Evolutionary conservation across 768 basidiomycete genomes (phyloP).

Genomic region (Imleria badia): DNA sequence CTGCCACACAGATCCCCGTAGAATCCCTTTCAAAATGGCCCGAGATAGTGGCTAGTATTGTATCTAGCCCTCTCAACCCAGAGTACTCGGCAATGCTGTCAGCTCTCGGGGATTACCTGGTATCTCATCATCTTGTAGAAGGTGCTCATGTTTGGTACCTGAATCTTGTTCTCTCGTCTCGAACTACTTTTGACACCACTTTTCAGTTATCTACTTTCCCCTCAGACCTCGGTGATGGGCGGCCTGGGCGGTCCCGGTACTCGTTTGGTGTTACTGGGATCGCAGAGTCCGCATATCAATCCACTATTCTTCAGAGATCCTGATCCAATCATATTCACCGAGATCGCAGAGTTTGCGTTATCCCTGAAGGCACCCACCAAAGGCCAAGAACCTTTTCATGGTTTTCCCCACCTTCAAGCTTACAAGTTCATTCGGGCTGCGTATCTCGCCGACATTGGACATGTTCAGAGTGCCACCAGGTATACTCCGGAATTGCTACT

Average conservation of each 20-base stretch:
- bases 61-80: constrained; percentile 63
- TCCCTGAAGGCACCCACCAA: constrained; percentile 71
- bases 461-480: constrained; percentile 75
- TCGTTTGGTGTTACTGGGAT: constrained; percentile 74
- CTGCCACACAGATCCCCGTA: constrained; percentile 48
- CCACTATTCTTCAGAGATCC: constrained; percentile 60
- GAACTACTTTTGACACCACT: constrained; percentile 3
- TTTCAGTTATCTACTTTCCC: constrained; percentile 80
- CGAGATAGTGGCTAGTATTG: constrained; percentile 81
- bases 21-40: constrained; percentile 78
- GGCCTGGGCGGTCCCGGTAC: constrained; percentile 66
- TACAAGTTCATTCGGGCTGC: constrained; percentile 82
- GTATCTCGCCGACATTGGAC: constrained; percentile 77
- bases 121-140: constrained; percentile 67
- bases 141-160: constrained; percentile 90
- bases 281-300: constrained; percentile 50
- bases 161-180: not conserved
- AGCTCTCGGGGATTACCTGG: constrained; percentile 81
- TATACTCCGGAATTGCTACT: constrained; percentile 28
- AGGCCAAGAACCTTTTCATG: constrained; percentile 83
- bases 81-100: constrained; percentile 78
- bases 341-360: constrained; percentile 89
- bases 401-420: constrained; percentile 83
- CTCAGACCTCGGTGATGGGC: constrained; percentile 72
- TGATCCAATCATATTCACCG: constrained; percentile 82